Percentiles rank a stretch among this genome's conserved stretches.
phyloP scores from a whole-genome alignment of 2,329 filamentous ascomycete genomes.

The Penicillium sp. region DNA sequence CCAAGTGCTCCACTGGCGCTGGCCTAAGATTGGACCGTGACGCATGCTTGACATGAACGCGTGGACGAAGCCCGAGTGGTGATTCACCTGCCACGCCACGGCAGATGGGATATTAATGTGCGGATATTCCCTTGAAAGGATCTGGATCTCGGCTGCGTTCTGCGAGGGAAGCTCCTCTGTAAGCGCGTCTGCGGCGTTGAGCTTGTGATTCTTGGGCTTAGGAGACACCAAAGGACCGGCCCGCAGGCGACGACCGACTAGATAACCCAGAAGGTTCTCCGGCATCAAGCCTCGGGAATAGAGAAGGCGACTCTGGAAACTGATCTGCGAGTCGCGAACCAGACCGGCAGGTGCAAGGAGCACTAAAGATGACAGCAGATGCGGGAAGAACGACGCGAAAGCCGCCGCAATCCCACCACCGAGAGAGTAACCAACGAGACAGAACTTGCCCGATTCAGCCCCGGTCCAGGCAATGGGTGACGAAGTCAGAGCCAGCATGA shows the following conservation, averaged over 20 bases:
- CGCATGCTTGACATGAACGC: conserved; percentile 71
- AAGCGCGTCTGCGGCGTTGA: conserved; percentile 42
- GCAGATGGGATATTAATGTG: conserved; percentile 60
- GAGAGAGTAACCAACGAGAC: conserved; percentile 74
- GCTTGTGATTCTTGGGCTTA: conserved; percentile 31
- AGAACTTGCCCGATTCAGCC: conserved; percentile 54
- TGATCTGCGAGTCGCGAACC: conserved; percentile 63
- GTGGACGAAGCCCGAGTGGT: conserved; percentile 65
- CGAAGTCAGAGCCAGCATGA: conserved; percentile 67
- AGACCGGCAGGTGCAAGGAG: conserved; percentile 78
- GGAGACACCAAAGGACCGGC: conserved; percentile 40
- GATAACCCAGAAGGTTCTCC: conserved; percentile 52
- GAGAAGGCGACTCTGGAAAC: conserved; percentile 59
- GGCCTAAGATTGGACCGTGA: conserved; percentile 65
- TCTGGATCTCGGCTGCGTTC: conserved; percentile 38
- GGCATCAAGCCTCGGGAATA: conserved; percentile 63
- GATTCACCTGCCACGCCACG: conserved; percentile 66
- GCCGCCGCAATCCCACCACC: conserved; percentile 71
- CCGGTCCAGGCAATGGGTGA: conserved; percentile 67
- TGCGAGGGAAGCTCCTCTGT: conserved; percentile 41
- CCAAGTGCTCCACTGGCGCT: conserved; percentile 60
- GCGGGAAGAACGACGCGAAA: conserved; percentile 68
- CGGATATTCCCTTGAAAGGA: conserved; percentile 53
- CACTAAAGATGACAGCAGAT: conserved; percentile 66
- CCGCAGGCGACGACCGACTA: conserved; percentile 53